These are phyloP conservation scores for Phytophthora sojae DNA, from an alignment of 352 stramenopile genomes.

Conservation along the genomic window DNA sequence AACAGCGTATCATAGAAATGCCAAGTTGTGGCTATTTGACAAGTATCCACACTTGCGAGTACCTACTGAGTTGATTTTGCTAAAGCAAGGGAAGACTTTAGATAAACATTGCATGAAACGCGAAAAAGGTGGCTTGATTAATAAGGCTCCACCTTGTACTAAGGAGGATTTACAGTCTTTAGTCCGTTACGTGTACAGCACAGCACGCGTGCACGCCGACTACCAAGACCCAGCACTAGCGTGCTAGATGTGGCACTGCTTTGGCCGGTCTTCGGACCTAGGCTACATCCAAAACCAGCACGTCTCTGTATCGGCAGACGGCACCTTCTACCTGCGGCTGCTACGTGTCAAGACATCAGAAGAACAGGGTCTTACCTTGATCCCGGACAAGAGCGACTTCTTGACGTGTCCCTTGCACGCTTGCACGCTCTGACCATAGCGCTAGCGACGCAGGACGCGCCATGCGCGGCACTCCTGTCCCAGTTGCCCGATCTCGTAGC, in stretches of 20 bases:
- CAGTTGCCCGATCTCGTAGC: slow-evolving; percentile 13
- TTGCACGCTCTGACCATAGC: slow-evolving; percentile 20
- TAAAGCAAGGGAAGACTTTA: no score
- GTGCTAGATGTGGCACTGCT: slow-evolving; percentile 39
- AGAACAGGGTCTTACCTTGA: slow-evolving; percentile 37
- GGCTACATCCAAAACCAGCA: slow-evolving; percentile 30
- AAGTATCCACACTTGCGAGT: no score
- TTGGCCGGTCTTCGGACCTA: slow-evolving; percentile 36
- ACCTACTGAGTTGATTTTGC: no score
- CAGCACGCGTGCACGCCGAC: slow-evolving; percentile 4
- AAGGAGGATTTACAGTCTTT: no score
- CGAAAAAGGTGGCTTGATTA: no score
- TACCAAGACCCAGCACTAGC: slow-evolving; percentile 41
- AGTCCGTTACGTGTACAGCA: slow-evolving; percentile 7
- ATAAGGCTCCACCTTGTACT: no score
- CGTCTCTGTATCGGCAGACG: slow-evolving; percentile 25
- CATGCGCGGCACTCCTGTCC: slow-evolving; percentile 1
- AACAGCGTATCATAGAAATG: no score
- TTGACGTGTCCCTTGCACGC: slow-evolving; percentile 32
- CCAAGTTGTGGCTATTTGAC: no score
- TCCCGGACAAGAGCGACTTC: slow-evolving; percentile 23
- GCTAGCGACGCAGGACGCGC: slow-evolving; percentile 21
- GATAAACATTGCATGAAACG: no score
- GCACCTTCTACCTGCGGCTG: slow-evolving; percentile 36
- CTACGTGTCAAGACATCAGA: slow-evolving; percentile 39